Evolutionary conservation across 495 filamentous ascomycete genomes (phyloP).

Genomic region (Physcia stellaris): DNA sequence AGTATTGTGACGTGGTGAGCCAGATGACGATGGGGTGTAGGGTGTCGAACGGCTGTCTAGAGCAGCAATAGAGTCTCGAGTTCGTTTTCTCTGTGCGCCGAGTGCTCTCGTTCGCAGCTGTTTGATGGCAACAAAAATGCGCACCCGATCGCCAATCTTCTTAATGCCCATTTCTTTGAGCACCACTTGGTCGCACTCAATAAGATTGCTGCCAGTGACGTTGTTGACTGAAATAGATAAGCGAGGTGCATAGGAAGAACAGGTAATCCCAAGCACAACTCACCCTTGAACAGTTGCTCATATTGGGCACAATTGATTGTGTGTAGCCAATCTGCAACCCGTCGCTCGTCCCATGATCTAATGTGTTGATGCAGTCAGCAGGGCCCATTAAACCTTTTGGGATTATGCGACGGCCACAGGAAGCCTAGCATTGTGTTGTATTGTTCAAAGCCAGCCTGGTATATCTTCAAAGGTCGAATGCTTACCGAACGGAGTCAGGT

Average conservation of each 20-base stretch:
- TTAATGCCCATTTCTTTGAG: slow-evolving; percentile 98
- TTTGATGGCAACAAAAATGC: slow-evolving; percentile 86
- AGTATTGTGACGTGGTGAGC: slow-evolving; percentile 26
- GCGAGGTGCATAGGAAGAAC: too few relatives aligned
- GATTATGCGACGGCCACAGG: too few relatives aligned
- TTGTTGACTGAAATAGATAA: slow-evolving; percentile 50
- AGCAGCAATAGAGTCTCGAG: slow-evolving; percentile 43
- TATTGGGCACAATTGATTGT: slow-evolving; percentile 89
- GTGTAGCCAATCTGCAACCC: slow-evolving; percentile 77
- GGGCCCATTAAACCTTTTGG: slow-evolving; percentile 16
- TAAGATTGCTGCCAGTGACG: slow-evolving; percentile 89
- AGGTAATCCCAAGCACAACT: slow-evolving; percentile 2
- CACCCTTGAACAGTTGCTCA: slow-evolving; percentile 75
- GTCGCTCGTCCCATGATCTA: slow-evolving; percentile 80
- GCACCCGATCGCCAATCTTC: slow-evolving; percentile 94
- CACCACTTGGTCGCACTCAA: slow-evolving; percentile 93
- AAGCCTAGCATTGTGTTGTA: too few relatives aligned
- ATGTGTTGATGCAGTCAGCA: slow-evolving; percentile 19
- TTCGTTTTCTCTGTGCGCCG: slow-evolving; percentile 70
- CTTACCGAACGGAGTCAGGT: slow-evolving; percentile 47
- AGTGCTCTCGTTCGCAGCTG: slow-evolving; percentile 75
- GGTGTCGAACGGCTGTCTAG: slow-evolving; percentile 25
- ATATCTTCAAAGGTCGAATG: slow-evolving; percentile 25
- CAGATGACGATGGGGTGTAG: slow-evolving; percentile 49
- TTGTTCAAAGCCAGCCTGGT: too few relatives aligned